phyloP scores from a whole-genome alignment of 768 basidiomycete genomes.

The Lactifluus rugatus region DNA sequence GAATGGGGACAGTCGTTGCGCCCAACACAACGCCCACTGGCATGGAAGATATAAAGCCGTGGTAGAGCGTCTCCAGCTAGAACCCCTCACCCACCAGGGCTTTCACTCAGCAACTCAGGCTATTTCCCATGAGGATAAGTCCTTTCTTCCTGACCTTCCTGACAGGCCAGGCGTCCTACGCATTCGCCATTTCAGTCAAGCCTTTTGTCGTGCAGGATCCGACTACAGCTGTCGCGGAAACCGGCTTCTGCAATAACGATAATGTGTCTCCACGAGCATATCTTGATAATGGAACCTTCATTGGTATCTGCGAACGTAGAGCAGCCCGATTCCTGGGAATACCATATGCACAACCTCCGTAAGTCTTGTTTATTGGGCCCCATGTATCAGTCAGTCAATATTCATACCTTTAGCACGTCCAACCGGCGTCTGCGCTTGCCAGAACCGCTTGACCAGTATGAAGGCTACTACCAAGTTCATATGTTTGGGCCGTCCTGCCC shows the following conservation, averaged over 20 bases:
- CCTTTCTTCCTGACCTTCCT: not conserved
- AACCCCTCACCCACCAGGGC: too few relatives aligned
- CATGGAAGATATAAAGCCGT: not conserved
- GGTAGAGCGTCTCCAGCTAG: not conserved
- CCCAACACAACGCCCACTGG: too few relatives aligned
- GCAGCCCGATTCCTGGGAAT: conserved; percentile 23
- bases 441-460: conserved; percentile 11
- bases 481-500: conserved; percentile 23
- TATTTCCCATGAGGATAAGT: not conserved
- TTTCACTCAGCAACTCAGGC: too few relatives aligned
- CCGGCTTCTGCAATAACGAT: not conserved
- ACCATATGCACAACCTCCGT: conserved; percentile 33
- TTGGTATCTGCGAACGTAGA: conserved; percentile 13
- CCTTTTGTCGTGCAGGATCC: not conserved
- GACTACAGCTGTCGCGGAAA: not conserved
- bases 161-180: not conserved
- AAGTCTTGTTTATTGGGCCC: conserved; percentile 6
- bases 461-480: conserved; percentile 16
- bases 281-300: conserved; percentile 26
- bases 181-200: not conserved
- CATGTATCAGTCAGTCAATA: not conserved
- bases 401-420: too few relatives aligned
- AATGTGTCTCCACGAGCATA: conserved; percentile 8
- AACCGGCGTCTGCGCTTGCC: conserved; percentile 32
- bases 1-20: too few relatives aligned